Evolutionary conservation across 2,329 filamentous ascomycete genomes (phyloP).

Genomic region (Epichloe festucae): DNA sequence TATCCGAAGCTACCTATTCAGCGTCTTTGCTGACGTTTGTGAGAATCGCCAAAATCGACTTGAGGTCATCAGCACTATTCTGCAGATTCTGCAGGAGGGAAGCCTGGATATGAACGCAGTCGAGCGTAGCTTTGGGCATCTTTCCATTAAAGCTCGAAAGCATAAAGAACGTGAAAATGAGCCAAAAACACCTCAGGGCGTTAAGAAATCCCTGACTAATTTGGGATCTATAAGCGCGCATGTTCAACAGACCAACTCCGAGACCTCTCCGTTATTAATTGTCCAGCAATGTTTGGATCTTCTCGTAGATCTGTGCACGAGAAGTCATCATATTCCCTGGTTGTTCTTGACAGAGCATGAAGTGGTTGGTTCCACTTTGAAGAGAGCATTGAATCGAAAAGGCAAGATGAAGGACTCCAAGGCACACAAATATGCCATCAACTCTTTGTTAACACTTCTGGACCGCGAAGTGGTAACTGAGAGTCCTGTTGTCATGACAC

Average conservation of each 20-base stretch:
- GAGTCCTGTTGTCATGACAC: slow-evolving; percentile 93
- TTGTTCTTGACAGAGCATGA: slow-evolving; percentile 96
- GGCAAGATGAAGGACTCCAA: slow-evolving; percentile 79
- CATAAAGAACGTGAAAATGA: slow-evolving; percentile 47
- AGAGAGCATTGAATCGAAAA: slow-evolving; percentile 65
- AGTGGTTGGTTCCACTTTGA: slow-evolving; percentile 56
- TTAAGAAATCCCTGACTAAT: slow-evolving; percentile 63
- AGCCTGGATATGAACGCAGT: slow-evolving; percentile 87
- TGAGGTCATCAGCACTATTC: slow-evolving; percentile 82
- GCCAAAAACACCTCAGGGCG: slow-evolving; percentile 64
- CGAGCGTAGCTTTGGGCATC: slow-evolving; percentile 85
- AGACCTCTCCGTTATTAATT: slow-evolving; percentile 86
- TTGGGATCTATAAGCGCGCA: slow-evolving; percentile 27
- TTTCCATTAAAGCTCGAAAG: slow-evolving; percentile 83
- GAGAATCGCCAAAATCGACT: slow-evolving; percentile 93
- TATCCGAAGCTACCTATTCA: slow-evolving; percentile 70
- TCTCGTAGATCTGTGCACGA: slow-evolving; percentile 68
- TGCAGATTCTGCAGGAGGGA: slow-evolving; percentile 91
- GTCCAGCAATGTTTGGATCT: slow-evolving; percentile 89
- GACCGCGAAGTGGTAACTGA: slow-evolving; percentile 95
- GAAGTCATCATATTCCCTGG: slow-evolving; percentile 70
- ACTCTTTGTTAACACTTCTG: slow-evolving; percentile 74
- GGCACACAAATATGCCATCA: slow-evolving; percentile 79
- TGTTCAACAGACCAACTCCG: slow-evolving; percentile 49
- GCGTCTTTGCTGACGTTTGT: slow-evolving; percentile 80